Evolutionary conservation across 2,329 filamentous ascomycete species (phyloP).

Genomic region (Mollisiaceae sp.): DNA sequence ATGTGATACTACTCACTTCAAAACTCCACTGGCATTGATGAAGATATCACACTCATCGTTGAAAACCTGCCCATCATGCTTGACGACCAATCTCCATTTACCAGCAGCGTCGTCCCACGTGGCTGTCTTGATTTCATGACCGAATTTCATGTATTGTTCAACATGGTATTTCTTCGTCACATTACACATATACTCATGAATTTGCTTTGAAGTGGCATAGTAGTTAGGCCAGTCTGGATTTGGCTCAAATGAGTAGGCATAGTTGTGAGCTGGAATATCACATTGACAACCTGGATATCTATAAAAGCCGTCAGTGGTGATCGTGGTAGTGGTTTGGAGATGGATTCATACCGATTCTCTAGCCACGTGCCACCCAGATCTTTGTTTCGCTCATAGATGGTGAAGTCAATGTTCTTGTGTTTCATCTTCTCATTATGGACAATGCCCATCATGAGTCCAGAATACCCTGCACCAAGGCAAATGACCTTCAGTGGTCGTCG

Average conservation of each 20-base stretch:
- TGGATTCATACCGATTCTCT: slow-evolving; percentile 7
- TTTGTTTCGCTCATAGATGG: slow-evolving; percentile 12
- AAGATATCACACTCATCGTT: slow-evolving; percentile 1
- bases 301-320: background rate
- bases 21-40: slow-evolving; percentile 12
- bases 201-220: slow-evolving; percentile 27
- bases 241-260: slow-evolving; percentile 22
- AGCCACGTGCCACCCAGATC: slow-evolving; percentile 12
- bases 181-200: slow-evolving; percentile 26
- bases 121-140: slow-evolving; percentile 15
- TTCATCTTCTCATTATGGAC: background rate
- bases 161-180: slow-evolving; percentile 25
- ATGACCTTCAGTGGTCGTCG: background rate
- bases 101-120: slow-evolving; percentile 20
- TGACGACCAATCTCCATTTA: slow-evolving; percentile 21
- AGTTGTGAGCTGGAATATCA: slow-evolving; percentile 28
- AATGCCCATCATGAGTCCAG: slow-evolving; percentile 5
- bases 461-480: slow-evolving; percentile 12
- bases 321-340: background rate
- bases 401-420: background rate
- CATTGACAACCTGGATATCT: slow-evolving; percentile 32
- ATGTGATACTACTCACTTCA: background rate
- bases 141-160: slow-evolving; percentile 15
- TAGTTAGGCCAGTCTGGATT: slow-evolving; percentile 27
- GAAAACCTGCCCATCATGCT: slow-evolving; percentile 31